A percentile compares a stretch with the other conserved stretches of the same genome.
Conservation (phyloP, 352 stramenopile genomes). For the Plasmopara viticola region DNA sequence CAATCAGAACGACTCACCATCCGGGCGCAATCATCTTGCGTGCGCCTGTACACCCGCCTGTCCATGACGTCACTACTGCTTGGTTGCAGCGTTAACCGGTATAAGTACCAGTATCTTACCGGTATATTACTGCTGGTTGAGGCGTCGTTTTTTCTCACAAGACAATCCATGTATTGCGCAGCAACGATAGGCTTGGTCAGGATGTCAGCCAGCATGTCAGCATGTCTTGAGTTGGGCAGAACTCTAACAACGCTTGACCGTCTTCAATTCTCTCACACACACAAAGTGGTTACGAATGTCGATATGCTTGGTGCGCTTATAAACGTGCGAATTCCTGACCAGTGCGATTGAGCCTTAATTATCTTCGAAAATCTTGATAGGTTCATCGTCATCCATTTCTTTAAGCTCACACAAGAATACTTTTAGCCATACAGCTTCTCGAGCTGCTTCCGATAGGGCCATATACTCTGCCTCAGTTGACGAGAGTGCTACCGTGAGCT, state of each 20-base stretch:
- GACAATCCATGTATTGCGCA: no score
- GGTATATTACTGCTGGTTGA: no score
- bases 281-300: neutral
- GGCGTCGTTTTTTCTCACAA: no score
- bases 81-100: no score
- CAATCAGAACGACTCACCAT: no score
- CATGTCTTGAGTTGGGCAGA: neutral
- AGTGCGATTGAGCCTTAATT: neutral
- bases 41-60: no score
- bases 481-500: neutral
- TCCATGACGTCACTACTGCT: no score
- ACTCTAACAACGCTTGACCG: neutral
- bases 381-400: neutral
- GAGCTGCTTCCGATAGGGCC: neutral
- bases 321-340: neutral
- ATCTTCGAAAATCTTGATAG: slow-evolving; percentile 1
- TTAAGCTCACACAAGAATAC: neutral
- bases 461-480: neutral
- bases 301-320: neutral
- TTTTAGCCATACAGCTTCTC: neutral
- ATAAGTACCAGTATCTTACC: no score
- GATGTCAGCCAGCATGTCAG: neutral
- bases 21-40: no score
- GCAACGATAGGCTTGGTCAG: no score
- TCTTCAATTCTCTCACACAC: neutral